Evolutionary conservation across 495 filamentous ascomycete species (phyloP).

Genomic region (Aspergillus kassunensis): DNA sequence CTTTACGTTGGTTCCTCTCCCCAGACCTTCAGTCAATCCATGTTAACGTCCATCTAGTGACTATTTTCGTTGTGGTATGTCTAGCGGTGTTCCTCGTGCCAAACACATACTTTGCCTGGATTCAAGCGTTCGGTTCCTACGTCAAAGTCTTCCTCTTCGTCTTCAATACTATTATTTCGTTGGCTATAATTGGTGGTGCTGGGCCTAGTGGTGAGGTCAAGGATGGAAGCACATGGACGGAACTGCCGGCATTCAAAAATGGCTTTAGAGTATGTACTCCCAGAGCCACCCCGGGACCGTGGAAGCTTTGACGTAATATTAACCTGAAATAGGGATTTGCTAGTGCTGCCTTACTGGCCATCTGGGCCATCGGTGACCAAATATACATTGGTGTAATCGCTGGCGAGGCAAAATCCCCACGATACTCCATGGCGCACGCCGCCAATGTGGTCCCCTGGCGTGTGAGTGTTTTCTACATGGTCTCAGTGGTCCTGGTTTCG

Average conservation of each 20-base stretch:
- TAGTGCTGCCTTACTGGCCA: slow-evolving; percentile 24
- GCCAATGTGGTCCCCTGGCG: slow-evolving; percentile 26
- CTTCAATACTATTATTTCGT: slow-evolving; percentile 7
- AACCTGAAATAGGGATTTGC: slow-evolving; percentile 20
- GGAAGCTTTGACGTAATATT: neutral
- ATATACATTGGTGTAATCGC: slow-evolving; percentile 25
- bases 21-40: too few relatives aligned
- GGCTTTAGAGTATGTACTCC: slow-evolving; percentile 19
- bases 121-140: slow-evolving; percentile 8
- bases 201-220: too few relatives aligned
- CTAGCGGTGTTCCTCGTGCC: slow-evolving; percentile 10
- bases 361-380: slow-evolving; percentile 26
- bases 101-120: slow-evolving; percentile 9
- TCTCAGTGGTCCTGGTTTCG: slow-evolving; percentile 4
- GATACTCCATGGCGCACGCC: slow-evolving; percentile 26
- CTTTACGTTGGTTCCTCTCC: slow-evolving; percentile 1
- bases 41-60: slow-evolving; percentile 1
- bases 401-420: slow-evolving; percentile 26
- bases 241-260: slow-evolving; percentile 24
- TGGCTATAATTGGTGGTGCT: slow-evolving; percentile 9
- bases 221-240: slow-evolving; percentile 24
- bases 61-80: slow-evolving; percentile 10
- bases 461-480: slow-evolving; percentile 14
- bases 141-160: slow-evolving; percentile 11
- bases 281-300: neutral